Conservation (phyloP, 1,284 basidiomycete genomes). For the Apiotrichum sp. region DNA sequence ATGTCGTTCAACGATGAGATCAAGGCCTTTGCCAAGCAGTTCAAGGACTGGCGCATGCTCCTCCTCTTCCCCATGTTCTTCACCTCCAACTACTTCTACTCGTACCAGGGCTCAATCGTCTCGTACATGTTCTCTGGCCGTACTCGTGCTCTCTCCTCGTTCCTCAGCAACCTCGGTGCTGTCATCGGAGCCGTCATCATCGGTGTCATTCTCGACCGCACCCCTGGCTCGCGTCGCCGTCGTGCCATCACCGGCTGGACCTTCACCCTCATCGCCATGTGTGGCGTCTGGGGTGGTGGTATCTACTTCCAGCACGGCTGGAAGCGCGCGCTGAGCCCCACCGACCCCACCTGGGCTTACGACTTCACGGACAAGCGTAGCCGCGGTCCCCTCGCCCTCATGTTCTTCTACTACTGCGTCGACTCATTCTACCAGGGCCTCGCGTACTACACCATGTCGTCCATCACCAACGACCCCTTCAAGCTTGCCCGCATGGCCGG, state of each 20-base stretch:
- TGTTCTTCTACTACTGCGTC: conserved; percentile 35
- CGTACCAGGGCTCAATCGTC: conserved; percentile 32
- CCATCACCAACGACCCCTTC: conserved; percentile 33
- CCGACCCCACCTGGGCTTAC: neutral
- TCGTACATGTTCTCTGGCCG: conserved; percentile 34
- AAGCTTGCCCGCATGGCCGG: conserved; percentile 44
- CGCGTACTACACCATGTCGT: conserved; percentile 36
- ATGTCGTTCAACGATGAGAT: conserved; percentile 26
- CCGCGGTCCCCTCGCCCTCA: conserved; percentile 9
- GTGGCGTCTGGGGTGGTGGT: conserved; percentile 35
- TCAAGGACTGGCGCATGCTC: conserved; percentile 38
- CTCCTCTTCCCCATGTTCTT: conserved; percentile 39
- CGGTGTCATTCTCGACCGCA: conserved; percentile 35
- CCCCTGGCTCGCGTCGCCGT: conserved; percentile 28
- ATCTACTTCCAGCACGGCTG: conserved; percentile 30
- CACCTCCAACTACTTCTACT: conserved; percentile 8
- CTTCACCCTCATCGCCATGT: conserved; percentile 24
- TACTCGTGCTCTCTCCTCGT: conserved; percentile 33
- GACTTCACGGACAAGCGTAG: neutral
- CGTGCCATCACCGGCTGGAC: conserved; percentile 31
- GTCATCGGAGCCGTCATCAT: conserved; percentile 39
- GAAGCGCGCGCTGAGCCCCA: conserved; percentile 1
- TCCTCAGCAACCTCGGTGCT: conserved; percentile 32
- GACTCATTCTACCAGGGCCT: conserved; percentile 46
- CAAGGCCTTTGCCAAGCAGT: conserved; percentile 21